Base-by-base conservation (phyloP, 2,329 filamentous ascomycete genomes). In the Fusarium nanum region DNA sequence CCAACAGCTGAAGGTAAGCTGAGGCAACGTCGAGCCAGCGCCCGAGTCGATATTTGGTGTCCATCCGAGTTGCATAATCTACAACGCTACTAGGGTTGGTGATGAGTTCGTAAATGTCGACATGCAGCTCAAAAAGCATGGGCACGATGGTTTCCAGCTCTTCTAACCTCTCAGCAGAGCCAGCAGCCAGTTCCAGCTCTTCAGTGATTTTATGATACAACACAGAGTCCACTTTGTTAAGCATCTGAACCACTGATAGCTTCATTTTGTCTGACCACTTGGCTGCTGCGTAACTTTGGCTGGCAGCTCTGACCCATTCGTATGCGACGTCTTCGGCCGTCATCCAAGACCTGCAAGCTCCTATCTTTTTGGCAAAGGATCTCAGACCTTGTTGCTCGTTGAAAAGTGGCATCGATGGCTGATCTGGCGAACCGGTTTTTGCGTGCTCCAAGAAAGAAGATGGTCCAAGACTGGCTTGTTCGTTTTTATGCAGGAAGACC, bases 401-500 rank as follows among this genome's bases (percentile, higher is more conserved):
- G 65, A 90, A 88, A 0, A 76, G 71, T 1, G 83, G 80, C 5
- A 80, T 82, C n/a, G 81, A 82, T 3, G 79, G 78, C 23, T 83
- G 79, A 52, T 86, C 84, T 71, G 87, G 84, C 1, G 86, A 83
- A 6, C 84, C 83, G 0, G 85, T 81, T 68, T 89, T 90, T 2
- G 88, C 85, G 71, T 91, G 87, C 69, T 91, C 89, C 6, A 91
- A 81, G 70, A 91, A 91, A 6, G 87, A 88, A 2, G 86, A 88
- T 18, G 89, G 81, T 11, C 87, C 87, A 30, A 87, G 78, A 13
- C 83, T 83, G 0, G 84, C 81, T 23, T 83, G 79, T 47, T 87
- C 85, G 58, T 85, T 85, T 67, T 88, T 88, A 65, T 80, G 84
- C 14, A 88, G 76, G 13, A 89, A 76, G 7, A 86, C 80, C 64